Evolutionary conservation across 306 rosid species (phyloP), one percentile per base, ranked within the genome.

Genomic region (Chamaecrista fasciculata): DNA sequence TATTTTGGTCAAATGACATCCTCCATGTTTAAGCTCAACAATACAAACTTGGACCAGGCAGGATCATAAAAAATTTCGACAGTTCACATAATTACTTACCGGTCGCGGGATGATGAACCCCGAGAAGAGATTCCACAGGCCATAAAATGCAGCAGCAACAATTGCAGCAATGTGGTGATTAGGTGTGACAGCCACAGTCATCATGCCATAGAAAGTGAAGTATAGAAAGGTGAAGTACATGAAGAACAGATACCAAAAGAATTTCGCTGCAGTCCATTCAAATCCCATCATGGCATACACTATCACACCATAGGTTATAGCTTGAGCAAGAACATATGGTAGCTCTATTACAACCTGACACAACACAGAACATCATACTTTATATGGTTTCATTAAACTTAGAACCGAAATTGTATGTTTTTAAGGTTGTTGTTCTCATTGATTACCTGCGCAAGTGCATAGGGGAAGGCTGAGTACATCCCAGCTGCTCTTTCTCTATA

Each of bases 401-500:
- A 5, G 11, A 15, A 40, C 48, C 48, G 23, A 70, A 51, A 42
- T 24, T 50, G 18, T 7, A 29, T 21, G 26, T 37, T 23, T 37
- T 23, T 7, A 14, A 72, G 24, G 11, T 49, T 20, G 21, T 5
- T 23, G 25, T 29, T n/a, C 3, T 26, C 3, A 16, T 25, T 3
- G 49, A 8, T 64, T 72, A 86, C 96, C 81, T 76, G 86, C 7
- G 89, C 86, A 72, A 89, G 59, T 44, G 91, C 88, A 69, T 89
- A 86, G 8, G 96, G 79, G 20, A 87, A 66, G 20, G 84, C 79
- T 14, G 96, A 87, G 53, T 86, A 89, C 96, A 89, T 89, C 55
- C 93, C 86, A 6, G 96, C 89, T 6, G 89, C 93, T 74, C 74
- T 87, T 80, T 90, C 96, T 66, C 94, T 78, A 42, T 87, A 90